phyloP scores from a whole-genome alignment of 2,329 filamentous ascomycete genomes.

The Domatiomyces catenatus region DNA sequence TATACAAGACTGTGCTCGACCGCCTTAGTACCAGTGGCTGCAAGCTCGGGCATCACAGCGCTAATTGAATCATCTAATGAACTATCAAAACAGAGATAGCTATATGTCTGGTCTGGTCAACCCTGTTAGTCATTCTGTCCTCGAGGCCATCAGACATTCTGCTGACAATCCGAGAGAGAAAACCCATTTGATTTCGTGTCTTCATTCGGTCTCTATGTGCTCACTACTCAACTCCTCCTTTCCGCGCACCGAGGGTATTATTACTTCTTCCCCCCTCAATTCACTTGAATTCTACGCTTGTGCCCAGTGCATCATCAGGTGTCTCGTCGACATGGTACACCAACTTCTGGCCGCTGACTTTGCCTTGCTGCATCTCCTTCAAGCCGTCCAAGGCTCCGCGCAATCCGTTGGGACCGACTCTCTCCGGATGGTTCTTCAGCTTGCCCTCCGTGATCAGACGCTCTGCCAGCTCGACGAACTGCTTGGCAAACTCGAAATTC shows the following conservation, averaged over 20 bases:
- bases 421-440: constrained; percentile 29
- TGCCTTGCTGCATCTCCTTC: constrained; percentile 28
- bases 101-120: too few species aligned
- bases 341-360: constrained; percentile 34
- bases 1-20: too few species aligned
- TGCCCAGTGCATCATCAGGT: neutral
- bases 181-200: neutral
- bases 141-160: too few species aligned
- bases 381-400: constrained; percentile 32
- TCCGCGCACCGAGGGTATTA: neutral
- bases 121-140: too few species aligned
- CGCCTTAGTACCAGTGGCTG: too few species aligned
- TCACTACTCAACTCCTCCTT: neutral
- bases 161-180: neutral
- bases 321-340: constrained; percentile 28
- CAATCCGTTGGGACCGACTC: constrained; percentile 29
- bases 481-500: constrained; percentile 29
- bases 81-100: too few species aligned
- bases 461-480: constrained; percentile 27
- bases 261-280: neutral
- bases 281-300: neutral
- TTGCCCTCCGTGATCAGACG: constrained; percentile 29
- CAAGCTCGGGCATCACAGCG: too few species aligned
- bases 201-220: neutral
- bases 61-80: too few species aligned